Evolutionary conservation across 192 early-diverging fungal genomes (phyloP).

Genomic region (Coemansia sp.): DNA sequence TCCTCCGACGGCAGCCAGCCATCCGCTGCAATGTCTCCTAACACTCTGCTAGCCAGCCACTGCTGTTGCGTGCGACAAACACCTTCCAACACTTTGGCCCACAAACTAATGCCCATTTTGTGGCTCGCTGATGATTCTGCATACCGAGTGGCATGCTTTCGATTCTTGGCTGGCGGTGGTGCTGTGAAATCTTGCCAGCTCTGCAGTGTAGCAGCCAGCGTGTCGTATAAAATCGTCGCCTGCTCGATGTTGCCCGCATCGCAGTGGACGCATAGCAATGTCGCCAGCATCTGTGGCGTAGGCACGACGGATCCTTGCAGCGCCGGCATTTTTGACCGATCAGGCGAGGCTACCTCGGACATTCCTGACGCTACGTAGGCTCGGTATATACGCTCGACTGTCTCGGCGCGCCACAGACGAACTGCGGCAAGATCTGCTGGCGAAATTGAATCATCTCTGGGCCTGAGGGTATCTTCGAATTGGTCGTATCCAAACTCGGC

Average conservation of each 20-base stretch:
- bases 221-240: slow-evolving; percentile 39
- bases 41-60: slow-evolving; percentile 38
- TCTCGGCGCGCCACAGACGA: slow-evolving; percentile 33
- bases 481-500: slow-evolving; percentile 23
- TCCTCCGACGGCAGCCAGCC: slow-evolving; percentile 26
- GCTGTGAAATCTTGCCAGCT: background rate
- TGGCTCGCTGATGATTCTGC: background rate
- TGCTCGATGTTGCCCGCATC: slow-evolving; percentile 34
- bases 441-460: background rate
- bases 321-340: slow-evolving; percentile 20
- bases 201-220: slow-evolving; percentile 20
- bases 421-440: background rate
- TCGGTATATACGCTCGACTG: slow-evolving; percentile 47
- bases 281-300: slow-evolving; percentile 24
- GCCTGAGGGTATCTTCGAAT: slow-evolving; percentile 24
- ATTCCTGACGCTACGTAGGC: slow-evolving; percentile 41
- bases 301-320: slow-evolving; percentile 44
- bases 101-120: slow-evolving; percentile 9
- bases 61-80: slow-evolving; percentile 19
- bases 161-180: background rate
- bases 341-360: slow-evolving; percentile 40
- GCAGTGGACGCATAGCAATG: slow-evolving; percentile 24
- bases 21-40: slow-evolving; percentile 32
- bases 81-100: slow-evolving; percentile 15
- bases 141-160: background rate